Base-by-base conservation (phyloP, 331 rosid species). In the Cucumis variabilis region DNA sequence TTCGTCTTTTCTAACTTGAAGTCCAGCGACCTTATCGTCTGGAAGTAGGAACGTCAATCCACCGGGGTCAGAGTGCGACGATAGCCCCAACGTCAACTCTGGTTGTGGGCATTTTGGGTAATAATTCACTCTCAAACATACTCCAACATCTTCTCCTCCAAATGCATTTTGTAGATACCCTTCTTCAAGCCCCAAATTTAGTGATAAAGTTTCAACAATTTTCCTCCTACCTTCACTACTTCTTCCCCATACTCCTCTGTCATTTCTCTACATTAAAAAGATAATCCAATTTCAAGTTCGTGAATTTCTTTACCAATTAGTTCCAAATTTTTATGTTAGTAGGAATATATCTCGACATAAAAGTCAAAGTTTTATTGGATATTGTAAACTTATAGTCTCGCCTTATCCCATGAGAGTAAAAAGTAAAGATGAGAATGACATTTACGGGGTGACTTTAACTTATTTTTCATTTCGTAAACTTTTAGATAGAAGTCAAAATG, bases 41-140 rank as follows among this genome's bases (percentile, higher is more conserved):
- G 92, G 85, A 16, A 92, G 86, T 3, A 92, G 82, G 10, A 91
- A 44, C 46, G 95, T 92, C 91, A 92, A 84, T 65, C 95, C 95
- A 0, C 95, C 95, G 1, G 93, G 95, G 66, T 92, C 95, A 1
- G 93, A 92, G 82, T 92, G 95, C 7, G 95, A 91, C 6, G 95
- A 92, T 0, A 92, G 83, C 21, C 95, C 95, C 0, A 92, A 89
- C 19, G 93, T 86, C 30, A 92, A 90, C 63, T 91, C 95, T 0
- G 93, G 93, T 63, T 91, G 91, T 2, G 95, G 95, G 70, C 95
- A 92, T 63, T 89, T 91, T 1, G 95, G 95, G 55, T 92, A 92
- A 27, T 60, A 92, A 60, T 92, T 92, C 17, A 90, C 93, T 84
- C 95, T 91, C 71, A 92, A 50, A 44, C 95, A 92, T 5, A 93